These are phyloP conservation scores for Ophiocordyceps camponoti-saundersi DNA, from an alignment of 2,329 filamentous ascomycete genomes.

Conservation along the genomic window DNA sequence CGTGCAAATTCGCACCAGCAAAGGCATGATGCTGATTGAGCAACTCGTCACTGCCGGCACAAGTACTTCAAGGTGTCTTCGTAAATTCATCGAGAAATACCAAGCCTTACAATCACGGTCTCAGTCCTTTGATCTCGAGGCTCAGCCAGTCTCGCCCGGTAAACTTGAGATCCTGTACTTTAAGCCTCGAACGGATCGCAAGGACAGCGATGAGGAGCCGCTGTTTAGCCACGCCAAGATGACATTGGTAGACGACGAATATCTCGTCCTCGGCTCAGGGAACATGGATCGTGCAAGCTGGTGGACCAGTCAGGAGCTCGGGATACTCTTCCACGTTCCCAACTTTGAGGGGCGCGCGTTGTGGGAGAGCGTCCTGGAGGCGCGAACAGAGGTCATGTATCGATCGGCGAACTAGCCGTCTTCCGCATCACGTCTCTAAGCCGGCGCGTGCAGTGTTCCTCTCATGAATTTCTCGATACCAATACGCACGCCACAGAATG, in stretches of 20 bases:
- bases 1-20: slow-evolving; percentile 50
- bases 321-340: slow-evolving; percentile 39
- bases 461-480: neutral
- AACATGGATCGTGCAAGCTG: slow-evolving; percentile 77
- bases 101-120: slow-evolving; percentile 10
- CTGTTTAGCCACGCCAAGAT: slow-evolving; percentile 66
- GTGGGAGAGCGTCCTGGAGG: slow-evolving; percentile 21
- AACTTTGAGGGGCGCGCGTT: slow-evolving; percentile 17
- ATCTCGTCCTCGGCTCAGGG: slow-evolving; percentile 57
- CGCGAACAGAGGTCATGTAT: slow-evolving; percentile 17
- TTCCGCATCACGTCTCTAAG: neutral
- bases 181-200: slow-evolving; percentile 16
- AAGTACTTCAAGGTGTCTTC: slow-evolving; percentile 49
- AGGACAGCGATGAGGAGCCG: slow-evolving; percentile 32
- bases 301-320: slow-evolving; percentile 75
- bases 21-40: slow-evolving; percentile 58
- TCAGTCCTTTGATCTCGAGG: slow-evolving; percentile 19
- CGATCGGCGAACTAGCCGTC: slow-evolving; percentile 5
- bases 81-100: slow-evolving; percentile 39
- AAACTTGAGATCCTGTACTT: slow-evolving; percentile 43
- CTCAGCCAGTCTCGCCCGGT: slow-evolving; percentile 24
- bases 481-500: no score
- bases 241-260: slow-evolving; percentile 51
- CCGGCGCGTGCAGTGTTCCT: neutral
- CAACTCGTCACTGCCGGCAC: slow-evolving; percentile 68